Evolutionary conservation across 768 basidiomycete species (phyloP).

Genomic region (Pleurotus pulmonarius): DNA sequence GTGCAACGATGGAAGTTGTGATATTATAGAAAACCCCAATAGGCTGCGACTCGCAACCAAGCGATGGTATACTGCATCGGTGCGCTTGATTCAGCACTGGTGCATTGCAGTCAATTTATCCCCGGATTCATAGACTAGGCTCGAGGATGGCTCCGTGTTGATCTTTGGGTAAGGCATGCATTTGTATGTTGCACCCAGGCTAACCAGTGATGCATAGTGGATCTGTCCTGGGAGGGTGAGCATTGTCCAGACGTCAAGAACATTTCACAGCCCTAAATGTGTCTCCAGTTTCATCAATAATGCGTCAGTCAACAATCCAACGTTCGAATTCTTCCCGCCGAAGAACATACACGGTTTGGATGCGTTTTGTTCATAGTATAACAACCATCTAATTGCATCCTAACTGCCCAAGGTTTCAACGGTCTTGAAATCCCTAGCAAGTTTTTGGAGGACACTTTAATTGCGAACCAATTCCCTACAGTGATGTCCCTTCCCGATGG

Average conservation of each 20-base stretch:
- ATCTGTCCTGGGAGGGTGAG: constrained; percentile 10
- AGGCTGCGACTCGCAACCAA: constrained; percentile 28
- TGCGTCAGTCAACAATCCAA: constrained; percentile 57
- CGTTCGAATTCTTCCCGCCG: constrained; percentile 38
- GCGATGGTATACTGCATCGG: constrained; percentile 38
- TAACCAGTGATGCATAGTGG: background rate
- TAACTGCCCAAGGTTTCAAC: constrained; percentile 16
- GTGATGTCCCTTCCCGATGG: constrained; percentile 36
- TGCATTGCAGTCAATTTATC: background rate
- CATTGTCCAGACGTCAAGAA: background rate
- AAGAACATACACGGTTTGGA: constrained; percentile 30
- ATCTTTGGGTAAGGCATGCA: constrained; percentile 12
- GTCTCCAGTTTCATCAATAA: constrained; percentile 61
- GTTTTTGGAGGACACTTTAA: constrained; percentile 12
- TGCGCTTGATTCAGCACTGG: constrained; percentile 13
- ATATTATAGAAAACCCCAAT: constrained; percentile 31
- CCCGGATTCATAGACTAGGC: constrained; percentile 10
- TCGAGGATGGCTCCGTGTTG: constrained; percentile 18
- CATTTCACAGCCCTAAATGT: background rate
- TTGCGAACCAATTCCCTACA: constrained; percentile 18
- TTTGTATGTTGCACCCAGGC: background rate
- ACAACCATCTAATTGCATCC: background rate
- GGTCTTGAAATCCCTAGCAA: constrained; percentile 14
- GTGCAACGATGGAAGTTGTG: constrained; percentile 29
- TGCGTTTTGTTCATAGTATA: too few species aligned